Percentiles rank a stretch among this genome's conserved stretches.
These are phyloP conservation scores for Lavandula angustifolia DNA, from an alignment of 257 asterid species.

Conservation along the genomic window DNA sequence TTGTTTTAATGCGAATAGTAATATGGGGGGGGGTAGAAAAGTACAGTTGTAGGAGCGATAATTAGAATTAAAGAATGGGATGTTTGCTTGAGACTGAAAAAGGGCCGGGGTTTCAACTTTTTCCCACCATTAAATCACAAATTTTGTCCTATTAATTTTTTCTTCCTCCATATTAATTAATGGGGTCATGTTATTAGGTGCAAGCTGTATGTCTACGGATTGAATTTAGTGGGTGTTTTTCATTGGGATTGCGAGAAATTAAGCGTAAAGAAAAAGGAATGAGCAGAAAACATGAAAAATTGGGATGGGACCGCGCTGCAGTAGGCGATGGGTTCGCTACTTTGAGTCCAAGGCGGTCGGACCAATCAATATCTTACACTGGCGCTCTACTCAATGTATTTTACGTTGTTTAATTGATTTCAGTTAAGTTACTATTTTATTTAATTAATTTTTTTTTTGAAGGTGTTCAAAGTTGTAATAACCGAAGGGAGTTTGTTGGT, in stretches of 20 bases:
- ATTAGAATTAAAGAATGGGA: conserved; percentile 34
- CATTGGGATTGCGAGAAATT: conserved; percentile 49
- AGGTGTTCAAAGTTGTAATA: too few species aligned
- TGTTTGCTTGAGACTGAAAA: conserved; percentile 62
- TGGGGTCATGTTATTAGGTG: conserved; percentile 29
- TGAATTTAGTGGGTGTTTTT: conserved; percentile 18
- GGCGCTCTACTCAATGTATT: too few species aligned
- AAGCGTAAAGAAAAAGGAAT: conserved; percentile 57
- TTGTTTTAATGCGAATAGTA: conserved; percentile 14
- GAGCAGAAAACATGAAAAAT: conserved; percentile 14
- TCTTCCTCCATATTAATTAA: neutral
- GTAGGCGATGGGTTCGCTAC: conserved; percentile 74
- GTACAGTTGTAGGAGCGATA: conserved; percentile 28
- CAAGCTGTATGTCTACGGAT: conserved; percentile 8
- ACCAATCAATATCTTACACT: conserved; percentile 22
- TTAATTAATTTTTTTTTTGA: too few species aligned
- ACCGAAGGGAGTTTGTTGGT: too few species aligned
- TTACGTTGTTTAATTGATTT: too few species aligned
- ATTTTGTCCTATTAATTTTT: too few species aligned
- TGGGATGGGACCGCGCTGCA: conserved; percentile 69
- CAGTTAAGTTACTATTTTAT: too few species aligned
- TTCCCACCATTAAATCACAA: conserved; percentile 1
- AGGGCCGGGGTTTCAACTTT: conserved; percentile 21
- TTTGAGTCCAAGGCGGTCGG: conserved; percentile 70
- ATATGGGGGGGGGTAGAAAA: conserved; percentile 23